Percentiles rank a stretch among this genome's conserved stretches.
These are phyloP conservation scores for Colletotrichum destructivum DNA, from an alignment of 2,329 filamentous ascomycete species.

Conservation along the genomic window DNA sequence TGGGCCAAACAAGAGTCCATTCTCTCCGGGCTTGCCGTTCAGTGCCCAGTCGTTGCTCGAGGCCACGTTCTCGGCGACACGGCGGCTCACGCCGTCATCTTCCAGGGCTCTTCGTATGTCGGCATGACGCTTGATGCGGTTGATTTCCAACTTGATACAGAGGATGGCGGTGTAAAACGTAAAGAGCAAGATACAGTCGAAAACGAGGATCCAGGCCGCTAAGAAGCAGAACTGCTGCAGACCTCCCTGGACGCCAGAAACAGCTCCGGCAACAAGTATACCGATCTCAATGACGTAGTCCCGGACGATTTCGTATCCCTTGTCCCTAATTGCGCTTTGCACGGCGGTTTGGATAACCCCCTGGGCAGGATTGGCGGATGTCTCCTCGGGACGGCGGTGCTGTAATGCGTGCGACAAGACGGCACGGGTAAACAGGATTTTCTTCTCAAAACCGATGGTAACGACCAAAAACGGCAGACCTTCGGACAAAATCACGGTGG, in stretches of 20 bases:
- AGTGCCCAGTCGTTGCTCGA: slow-evolving; percentile 88
- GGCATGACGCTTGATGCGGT: slow-evolving; percentile 96
- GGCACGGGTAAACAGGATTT: slow-evolving; percentile 93
- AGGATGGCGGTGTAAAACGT: slow-evolving; percentile 98
- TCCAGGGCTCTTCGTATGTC: slow-evolving; percentile 95
- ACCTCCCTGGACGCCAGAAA: slow-evolving; percentile 94
- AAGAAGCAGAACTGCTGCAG: slow-evolving; percentile 98
- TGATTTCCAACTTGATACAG: slow-evolving; percentile 98
- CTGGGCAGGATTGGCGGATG: slow-evolving; percentile 65
- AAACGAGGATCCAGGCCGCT: slow-evolving; percentile 96
- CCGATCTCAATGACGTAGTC: slow-evolving; percentile 96
- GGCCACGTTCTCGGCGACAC: slow-evolving; percentile 94
- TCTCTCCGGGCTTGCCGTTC: slow-evolving; percentile 60
- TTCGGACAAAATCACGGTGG: slow-evolving; percentile 93
- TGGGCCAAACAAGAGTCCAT: no score
- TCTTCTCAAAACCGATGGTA: slow-evolving; percentile 98
- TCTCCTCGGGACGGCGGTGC: slow-evolving; percentile 70
- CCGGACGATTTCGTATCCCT: slow-evolving; percentile 94
- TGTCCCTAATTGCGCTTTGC: slow-evolving; percentile 92
- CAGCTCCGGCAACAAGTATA: slow-evolving; percentile 86
- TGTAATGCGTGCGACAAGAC: slow-evolving; percentile 91
- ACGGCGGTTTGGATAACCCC: slow-evolving; percentile 90
- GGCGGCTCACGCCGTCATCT: slow-evolving; percentile 91
- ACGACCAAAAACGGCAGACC: slow-evolving; percentile 98
- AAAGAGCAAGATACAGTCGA: slow-evolving; percentile 94